A percentile compares a stretch with the other conserved stretches of the same genome.
Evolutionary conservation across 495 filamentous ascomycete genomes (phyloP).

Genomic region (Articulospora tetracladia): DNA sequence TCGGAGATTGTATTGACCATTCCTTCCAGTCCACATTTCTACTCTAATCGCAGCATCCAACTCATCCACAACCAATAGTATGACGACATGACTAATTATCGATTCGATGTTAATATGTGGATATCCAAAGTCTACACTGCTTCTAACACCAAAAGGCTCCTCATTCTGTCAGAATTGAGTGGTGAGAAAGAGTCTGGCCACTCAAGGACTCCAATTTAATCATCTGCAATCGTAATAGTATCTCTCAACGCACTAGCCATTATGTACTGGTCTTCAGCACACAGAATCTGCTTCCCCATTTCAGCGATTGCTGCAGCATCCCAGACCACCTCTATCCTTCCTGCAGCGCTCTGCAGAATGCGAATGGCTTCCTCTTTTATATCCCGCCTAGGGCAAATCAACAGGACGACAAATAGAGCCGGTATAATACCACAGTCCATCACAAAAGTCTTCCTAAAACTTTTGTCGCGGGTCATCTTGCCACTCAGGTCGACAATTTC

Average conservation of each 20-base stretch:
- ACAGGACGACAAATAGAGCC: slow-evolving; percentile 5
- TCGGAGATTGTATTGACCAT: too few relatives aligned
- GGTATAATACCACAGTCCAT: slow-evolving; percentile 13
- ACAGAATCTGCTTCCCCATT: slow-evolving; percentile 1
- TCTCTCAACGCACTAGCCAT: not conserved
- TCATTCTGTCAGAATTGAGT: too few relatives aligned
- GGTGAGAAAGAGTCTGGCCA: not conserved
- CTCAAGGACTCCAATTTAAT: not conserved
- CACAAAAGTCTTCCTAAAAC: slow-evolving; percentile 11
- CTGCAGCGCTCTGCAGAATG: slow-evolving; percentile 1
- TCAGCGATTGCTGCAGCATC: not conserved
- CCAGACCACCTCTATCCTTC: slow-evolving; percentile 11
- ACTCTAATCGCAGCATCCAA: too few relatives aligned
- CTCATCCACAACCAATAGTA: too few relatives aligned
- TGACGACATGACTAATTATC: too few relatives aligned
- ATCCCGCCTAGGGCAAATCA: not conserved
- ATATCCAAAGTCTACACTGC: too few relatives aligned
- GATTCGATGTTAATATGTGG: too few relatives aligned
- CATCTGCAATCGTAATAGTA: not conserved
- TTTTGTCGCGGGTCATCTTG: not conserved
- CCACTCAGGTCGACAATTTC: slow-evolving; percentile 8
- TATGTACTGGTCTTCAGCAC: not conserved
- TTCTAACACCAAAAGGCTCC: too few relatives aligned
- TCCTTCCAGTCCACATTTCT: too few relatives aligned
- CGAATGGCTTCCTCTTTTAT: slow-evolving; percentile 2